Conservation (phyloP, 2,329 filamentous ascomycete species). For the Alternaria viburni region DNA sequence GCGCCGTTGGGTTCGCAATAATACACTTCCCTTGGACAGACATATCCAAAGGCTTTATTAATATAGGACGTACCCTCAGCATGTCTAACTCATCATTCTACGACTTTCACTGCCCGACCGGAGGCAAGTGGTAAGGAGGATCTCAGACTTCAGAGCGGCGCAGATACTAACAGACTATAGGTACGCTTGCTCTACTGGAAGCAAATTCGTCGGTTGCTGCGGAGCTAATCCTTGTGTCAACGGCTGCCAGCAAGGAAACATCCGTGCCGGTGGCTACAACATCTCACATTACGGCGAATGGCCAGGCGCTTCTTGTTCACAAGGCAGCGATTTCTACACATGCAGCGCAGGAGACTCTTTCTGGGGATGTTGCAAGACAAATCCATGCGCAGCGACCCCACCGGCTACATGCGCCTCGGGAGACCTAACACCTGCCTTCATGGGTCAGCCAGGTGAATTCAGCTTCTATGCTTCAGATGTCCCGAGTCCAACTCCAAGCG, state of each 20-base stretch:
- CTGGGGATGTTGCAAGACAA: slow-evolving; percentile 33
- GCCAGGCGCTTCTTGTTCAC: slow-evolving; percentile 42
- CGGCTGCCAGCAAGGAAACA: slow-evolving; percentile 44
- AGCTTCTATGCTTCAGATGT: slow-evolving; percentile 15
- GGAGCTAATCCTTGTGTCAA: slow-evolving; percentile 44
- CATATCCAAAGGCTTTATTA: neutral
- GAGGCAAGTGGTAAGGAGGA: slow-evolving; percentile 28
- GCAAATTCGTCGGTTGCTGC: slow-evolving; percentile 53
- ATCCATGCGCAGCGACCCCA: slow-evolving; percentile 40
- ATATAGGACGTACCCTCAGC: neutral
- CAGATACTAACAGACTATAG: slow-evolving; percentile 16
- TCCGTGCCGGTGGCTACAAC: slow-evolving; percentile 45
- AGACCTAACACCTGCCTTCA: slow-evolving; percentile 36
- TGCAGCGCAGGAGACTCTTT: slow-evolving; percentile 31
- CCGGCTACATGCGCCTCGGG: slow-evolving; percentile 31
- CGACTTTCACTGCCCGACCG: slow-evolving; percentile 29
- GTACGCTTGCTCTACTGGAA: slow-evolving; percentile 31
- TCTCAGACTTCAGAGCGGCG: neutral
- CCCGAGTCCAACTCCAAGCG: neutral
- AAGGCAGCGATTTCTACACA: slow-evolving; percentile 44
- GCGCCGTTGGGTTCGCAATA: neutral
- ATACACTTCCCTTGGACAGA: neutral
- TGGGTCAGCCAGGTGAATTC: slow-evolving; percentile 28
- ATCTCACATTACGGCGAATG: slow-evolving; percentile 38
- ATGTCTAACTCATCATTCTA: slow-evolving; percentile 18